A percentile compares a stretch with the other conserved stretches of the same genome.
Evolutionary conservation across 2,329 filamentous ascomycete species (phyloP).

Genomic region (Phyllosticta paracitricarpa): DNA sequence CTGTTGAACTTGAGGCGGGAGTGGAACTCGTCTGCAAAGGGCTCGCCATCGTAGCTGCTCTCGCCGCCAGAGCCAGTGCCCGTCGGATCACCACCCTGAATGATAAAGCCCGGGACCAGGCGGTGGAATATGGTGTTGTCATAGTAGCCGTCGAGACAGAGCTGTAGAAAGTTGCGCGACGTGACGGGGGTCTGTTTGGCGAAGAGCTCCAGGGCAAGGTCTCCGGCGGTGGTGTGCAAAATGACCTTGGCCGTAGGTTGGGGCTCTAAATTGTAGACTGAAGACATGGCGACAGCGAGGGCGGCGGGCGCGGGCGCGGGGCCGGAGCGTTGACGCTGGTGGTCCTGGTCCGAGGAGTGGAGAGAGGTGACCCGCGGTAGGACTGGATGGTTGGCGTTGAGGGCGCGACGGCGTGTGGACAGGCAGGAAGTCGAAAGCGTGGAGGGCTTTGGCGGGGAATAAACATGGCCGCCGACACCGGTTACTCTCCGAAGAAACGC

Average conservation of each 20-base stretch:
- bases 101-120: slow-evolving; percentile 79
- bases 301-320: neutral
- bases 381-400: neutral
- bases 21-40: slow-evolving; percentile 86
- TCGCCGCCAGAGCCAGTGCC: slow-evolving; percentile 87
- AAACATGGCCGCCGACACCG: slow-evolving; percentile 3
- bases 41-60: slow-evolving; percentile 76
- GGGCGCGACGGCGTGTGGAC: neutral
- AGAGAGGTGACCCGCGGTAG: neutral
- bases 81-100: slow-evolving; percentile 91
- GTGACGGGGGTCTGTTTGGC: slow-evolving; percentile 87
- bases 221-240: slow-evolving; percentile 80
- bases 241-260: slow-evolving; percentile 88
- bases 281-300: slow-evolving; percentile 52
- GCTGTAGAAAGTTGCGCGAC: slow-evolving; percentile 90
- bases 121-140: slow-evolving; percentile 90
- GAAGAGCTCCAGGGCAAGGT: slow-evolving; percentile 86
- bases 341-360: neutral
- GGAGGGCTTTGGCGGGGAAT: neutral
- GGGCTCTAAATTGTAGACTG: slow-evolving; percentile 88
- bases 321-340: neutral
- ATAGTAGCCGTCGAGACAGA: slow-evolving; percentile 92
- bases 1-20: slow-evolving; percentile 87
- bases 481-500: neutral
- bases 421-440: neutral